Evolutionary conservation across 1,139 yeast species (phyloP).

Genomic region (Nematodospora anomalae): DNA sequence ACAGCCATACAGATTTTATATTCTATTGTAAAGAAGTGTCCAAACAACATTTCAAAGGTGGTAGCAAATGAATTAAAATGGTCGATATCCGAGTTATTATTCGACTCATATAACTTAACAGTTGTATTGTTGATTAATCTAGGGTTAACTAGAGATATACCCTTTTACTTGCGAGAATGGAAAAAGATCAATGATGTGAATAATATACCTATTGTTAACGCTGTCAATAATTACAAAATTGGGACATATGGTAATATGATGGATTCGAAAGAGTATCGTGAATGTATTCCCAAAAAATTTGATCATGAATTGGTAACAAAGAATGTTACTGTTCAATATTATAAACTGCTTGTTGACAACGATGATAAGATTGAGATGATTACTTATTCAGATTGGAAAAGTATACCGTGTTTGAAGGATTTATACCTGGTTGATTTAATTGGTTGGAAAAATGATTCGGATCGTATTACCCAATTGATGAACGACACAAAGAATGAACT

Average conservation of each 20-base stretch:
- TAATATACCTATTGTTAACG: conserved; percentile 27
- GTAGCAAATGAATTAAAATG: conserved; percentile 32
- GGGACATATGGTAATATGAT: conserved; percentile 18
- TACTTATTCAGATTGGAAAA: not conserved
- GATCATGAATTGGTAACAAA: conserved; percentile 6
- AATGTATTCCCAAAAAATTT: conserved; percentile 1
- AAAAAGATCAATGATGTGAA: conserved; percentile 30
- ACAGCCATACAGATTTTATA: conserved; percentile 42
- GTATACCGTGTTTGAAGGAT: not conserved
- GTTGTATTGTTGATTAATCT: conserved; percentile 39
- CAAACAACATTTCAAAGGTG: conserved; percentile 21
- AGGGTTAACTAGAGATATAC: conserved; percentile 57
- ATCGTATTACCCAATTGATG: not conserved
- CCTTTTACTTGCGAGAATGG: conserved; percentile 50
- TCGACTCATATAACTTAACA: conserved; percentile 34
- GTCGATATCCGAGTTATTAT: conserved; percentile 32
- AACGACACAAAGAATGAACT: not conserved
- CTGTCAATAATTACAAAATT: conserved; percentile 23
- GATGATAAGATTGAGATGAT: not conserved
- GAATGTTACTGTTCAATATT: conserved; percentile 8
- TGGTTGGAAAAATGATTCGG: not conserved
- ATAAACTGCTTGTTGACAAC: not conserved
- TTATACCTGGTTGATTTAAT: not conserved
- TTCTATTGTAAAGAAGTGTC: conserved; percentile 39
- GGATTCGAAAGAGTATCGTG: conserved; percentile 6